Percentiles rank a stretch among this genome's conserved stretches.
These are phyloP conservation scores for Mucor ambiguus DNA, from an alignment of 371 early-diverging fungal species.

Conservation along the genomic window DNA sequence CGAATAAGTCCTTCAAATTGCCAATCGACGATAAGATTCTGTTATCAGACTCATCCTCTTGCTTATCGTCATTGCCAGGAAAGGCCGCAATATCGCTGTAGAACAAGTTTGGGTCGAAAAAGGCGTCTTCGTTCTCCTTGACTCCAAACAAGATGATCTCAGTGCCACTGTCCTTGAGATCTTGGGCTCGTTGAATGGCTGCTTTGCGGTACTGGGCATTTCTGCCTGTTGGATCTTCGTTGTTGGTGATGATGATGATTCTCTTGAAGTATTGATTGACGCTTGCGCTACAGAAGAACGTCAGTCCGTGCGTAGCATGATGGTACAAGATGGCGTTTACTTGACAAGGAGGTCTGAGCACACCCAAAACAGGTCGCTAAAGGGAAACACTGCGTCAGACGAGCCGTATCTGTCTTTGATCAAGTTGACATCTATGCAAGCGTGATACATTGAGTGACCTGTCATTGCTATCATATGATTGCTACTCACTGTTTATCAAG, in stretches of 20 bases:
- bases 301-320: neutral
- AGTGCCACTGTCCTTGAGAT: conserved; percentile 55
- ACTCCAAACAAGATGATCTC: conserved; percentile 62
- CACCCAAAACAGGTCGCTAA: conserved; percentile 68
- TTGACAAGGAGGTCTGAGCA: conserved; percentile 47
- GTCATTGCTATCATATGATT: neutral
- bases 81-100: conserved; percentile 37
- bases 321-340: neutral
- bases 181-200: conserved; percentile 61
- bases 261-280: conserved; percentile 58
- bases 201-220: conserved; percentile 50
- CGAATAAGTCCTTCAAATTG: neutral
- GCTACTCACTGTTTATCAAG: conserved; percentile 50
- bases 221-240: conserved; percentile 61
- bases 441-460: neutral
- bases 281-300: conserved; percentile 25
- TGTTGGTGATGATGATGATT: conserved; percentile 68
- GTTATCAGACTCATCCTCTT: conserved; percentile 3
- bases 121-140: conserved; percentile 29
- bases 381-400: conserved; percentile 48
- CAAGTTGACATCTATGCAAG: neutral
- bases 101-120: conserved; percentile 50
- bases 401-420: conserved; percentile 52
- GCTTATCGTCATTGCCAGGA: neutral
- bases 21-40: neutral